These are phyloP conservation scores for Exutisphaerella laricina DNA, from an alignment of 2,329 filamentous ascomycete species.

Conservation along the genomic window DNA sequence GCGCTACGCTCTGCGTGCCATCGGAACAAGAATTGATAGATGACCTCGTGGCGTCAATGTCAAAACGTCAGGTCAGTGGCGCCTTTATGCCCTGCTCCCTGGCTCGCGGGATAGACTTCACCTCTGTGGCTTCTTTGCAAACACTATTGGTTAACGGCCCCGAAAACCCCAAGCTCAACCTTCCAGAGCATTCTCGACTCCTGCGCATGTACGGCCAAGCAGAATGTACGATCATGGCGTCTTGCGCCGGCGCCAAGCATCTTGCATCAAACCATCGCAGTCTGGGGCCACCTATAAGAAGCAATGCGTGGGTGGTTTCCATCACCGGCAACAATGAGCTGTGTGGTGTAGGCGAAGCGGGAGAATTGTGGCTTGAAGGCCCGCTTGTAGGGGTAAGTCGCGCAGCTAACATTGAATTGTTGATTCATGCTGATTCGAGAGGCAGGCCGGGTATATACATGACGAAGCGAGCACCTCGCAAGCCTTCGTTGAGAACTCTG, in stretches of 20 bases:
- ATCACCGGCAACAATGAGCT: slow-evolving; percentile 7
- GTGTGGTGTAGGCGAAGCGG: slow-evolving; percentile 41
- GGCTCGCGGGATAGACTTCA: not conserved
- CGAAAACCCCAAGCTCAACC: not conserved
- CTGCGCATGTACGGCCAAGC: slow-evolving; percentile 3
- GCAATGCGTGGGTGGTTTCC: not conserved
- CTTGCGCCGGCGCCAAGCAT: not conserved
- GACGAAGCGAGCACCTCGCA: slow-evolving; percentile 27
- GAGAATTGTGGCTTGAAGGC: slow-evolving; percentile 46
- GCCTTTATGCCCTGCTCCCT: not conserved
- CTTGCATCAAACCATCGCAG: not conserved
- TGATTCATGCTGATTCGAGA: too few relatives aligned
- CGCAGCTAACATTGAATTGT: too few relatives aligned
- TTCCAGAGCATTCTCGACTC: not conserved
- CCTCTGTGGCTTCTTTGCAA: not conserved
- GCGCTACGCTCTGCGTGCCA: slow-evolving; percentile 17
- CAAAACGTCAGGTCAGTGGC: not conserved
- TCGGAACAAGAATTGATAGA: slow-evolving; percentile 10
- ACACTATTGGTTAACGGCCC: not conserved
- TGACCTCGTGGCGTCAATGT: not conserved
- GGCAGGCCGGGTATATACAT: slow-evolving; percentile 33
- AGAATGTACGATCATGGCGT: not conserved
- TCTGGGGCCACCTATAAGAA: not conserved
- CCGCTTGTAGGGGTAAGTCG: slow-evolving; percentile 34
- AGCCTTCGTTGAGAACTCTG: slow-evolving; percentile 14